Evolutionary conservation across 2,329 filamentous ascomycete genomes (phyloP), one percentile per base, ranked within the genome.

Genomic region (Hymenoscyphus fructigenus): DNA sequence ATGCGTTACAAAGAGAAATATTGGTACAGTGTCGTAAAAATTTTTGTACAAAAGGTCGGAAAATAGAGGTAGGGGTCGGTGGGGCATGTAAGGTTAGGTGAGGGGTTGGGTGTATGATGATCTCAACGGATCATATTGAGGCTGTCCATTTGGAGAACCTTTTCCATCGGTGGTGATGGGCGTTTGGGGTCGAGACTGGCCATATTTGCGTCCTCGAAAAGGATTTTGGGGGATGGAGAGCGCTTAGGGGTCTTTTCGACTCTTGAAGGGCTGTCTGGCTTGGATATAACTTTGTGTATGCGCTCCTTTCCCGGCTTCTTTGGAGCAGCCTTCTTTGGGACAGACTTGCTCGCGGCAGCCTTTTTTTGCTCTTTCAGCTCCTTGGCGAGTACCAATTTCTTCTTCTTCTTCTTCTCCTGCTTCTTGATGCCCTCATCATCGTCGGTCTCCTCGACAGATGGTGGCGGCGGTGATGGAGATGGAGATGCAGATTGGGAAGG

Each of bases 281-380:
- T 53, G 15, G 47, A 23, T 14, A 26, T 26, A n/a, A 38, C 36
- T 38, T 38, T 38, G 14, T 23, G 63, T 34, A 62, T 65, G 15
- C 60, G 55, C 47, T 62, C 63, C 23, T 56, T 65, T n/a, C 60
- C 38, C 17, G 34, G 36, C 44, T 58, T 26, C 34, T 60, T 62
- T n/a, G 62, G 63, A 26, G 41, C 59, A 32, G 34, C 29, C 36
- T 65, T 65, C 53, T 62, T 65, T 20, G 14, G 36, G 36, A 59
- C 15, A 15, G 17, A 20, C 36, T 65, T 65, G 28, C 60, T 65
- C 15, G 14, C 12, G 36, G 55, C 15, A 15, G 17, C 60, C 56
- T 65, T 65, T 2, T 28, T 34, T 38, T 38, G 36, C 36, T 38
- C 36, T 3, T 38, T 38, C 12, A 38, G 36, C 14, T 65, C 59